Evolutionary conservation across 768 basidiomycete genomes (phyloP).

Genomic region (Asterophora lycoperdoides): DNA sequence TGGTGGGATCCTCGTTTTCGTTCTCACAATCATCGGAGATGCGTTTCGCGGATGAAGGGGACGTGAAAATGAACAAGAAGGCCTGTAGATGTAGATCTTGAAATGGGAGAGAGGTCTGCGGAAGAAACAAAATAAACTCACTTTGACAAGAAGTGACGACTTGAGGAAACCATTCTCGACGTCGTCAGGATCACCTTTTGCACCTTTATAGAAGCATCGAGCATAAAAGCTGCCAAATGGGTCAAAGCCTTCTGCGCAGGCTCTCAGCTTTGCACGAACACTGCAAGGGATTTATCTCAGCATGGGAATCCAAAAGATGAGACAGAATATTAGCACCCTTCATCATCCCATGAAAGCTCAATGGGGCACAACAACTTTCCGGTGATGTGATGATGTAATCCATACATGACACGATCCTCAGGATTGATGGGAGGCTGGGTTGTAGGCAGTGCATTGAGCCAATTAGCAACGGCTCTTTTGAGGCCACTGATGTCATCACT

Average conservation of each 20-base stretch:
- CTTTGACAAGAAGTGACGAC: slow-evolving; percentile 19
- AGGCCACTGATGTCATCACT: slow-evolving; percentile 21
- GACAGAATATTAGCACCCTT: slow-evolving; percentile 4
- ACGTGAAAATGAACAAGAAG: slow-evolving; percentile 16
- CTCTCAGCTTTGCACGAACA: slow-evolving; percentile 14
- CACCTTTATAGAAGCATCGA: slow-evolving; percentile 15
- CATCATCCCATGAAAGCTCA: slow-evolving; percentile 22
- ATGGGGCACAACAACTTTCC: slow-evolving; percentile 25
- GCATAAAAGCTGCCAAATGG: slow-evolving; percentile 12
- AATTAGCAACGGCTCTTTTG: slow-evolving; percentile 18
- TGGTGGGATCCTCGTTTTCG: background rate
- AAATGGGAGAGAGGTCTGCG: background rate
- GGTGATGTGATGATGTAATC: slow-evolving; percentile 22
- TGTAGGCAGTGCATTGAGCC: slow-evolving; percentile 14
- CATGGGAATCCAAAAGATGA: background rate
- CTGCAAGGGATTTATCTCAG: too few relatives aligned
- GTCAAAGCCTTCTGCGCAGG: slow-evolving; percentile 6
- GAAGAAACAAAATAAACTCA: slow-evolving; percentile 3
- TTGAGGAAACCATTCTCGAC: slow-evolving; percentile 19
- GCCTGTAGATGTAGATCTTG: slow-evolving; percentile 10
- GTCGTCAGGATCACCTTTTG: slow-evolving; percentile 1
- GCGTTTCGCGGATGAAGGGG: slow-evolving; percentile 14
- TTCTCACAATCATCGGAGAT: slow-evolving; percentile 9
- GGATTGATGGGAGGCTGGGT: slow-evolving; percentile 5
- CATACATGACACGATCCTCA: slow-evolving; percentile 10